Percentiles rank a stretch among this genome's conserved stretches.
Evolutionary conservation across 75 land plant genomes (phyloP).

Genomic region (Gnetum montanum): DNA sequence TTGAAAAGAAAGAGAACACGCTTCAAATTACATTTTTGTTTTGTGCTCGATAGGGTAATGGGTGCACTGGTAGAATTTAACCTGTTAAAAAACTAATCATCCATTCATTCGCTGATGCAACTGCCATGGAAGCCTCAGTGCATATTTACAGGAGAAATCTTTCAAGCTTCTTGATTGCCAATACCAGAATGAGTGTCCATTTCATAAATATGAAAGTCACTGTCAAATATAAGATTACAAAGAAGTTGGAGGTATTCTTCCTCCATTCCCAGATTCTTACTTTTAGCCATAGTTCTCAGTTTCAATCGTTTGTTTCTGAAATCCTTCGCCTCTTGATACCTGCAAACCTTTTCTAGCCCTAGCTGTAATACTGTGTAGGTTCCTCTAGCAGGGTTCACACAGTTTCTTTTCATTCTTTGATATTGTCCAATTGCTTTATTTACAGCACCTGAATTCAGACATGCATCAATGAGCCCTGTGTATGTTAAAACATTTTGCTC

Average conservation of each 20-base stretch:
- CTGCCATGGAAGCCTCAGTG: too few species aligned
- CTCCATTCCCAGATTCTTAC: background rate
- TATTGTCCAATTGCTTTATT: slow-evolving; percentile 41
- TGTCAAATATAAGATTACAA: background rate
- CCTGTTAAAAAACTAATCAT: too few species aligned
- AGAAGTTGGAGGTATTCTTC: background rate
- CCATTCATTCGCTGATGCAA: too few species aligned
- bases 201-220: background rate
- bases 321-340: background rate
- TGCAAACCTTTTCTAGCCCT: slow-evolving; percentile 17
- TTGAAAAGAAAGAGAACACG: too few species aligned
- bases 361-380: slow-evolving; percentile 29
- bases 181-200: too few species aligned
- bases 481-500: slow-evolving; percentile 31
- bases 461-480: slow-evolving; percentile 48
- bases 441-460: slow-evolving; percentile 20
- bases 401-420: slow-evolving; percentile 18
- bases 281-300: background rate
- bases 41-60: too few species aligned
- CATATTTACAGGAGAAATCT: too few species aligned
- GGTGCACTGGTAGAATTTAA: too few species aligned
- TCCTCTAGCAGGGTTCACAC: slow-evolving; percentile 20
- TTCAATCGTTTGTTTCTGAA: background rate
- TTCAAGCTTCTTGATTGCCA: too few species aligned
- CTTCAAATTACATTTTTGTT: too few species aligned